Conservation (phyloP, 2,329 filamentous ascomycete genomes). For the Penicillium janthinellum region DNA sequence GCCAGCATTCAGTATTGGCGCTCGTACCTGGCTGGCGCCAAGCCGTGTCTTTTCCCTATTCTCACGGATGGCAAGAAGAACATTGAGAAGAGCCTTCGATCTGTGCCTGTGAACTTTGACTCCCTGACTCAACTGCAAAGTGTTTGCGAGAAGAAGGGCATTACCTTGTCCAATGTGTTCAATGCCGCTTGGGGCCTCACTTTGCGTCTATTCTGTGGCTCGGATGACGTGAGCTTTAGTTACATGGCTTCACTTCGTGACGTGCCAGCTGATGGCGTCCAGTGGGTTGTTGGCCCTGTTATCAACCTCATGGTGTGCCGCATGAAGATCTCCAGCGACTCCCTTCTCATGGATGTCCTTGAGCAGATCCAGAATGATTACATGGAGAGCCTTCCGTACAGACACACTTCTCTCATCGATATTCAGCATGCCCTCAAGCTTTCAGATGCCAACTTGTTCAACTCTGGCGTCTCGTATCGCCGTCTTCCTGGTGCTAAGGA, state of each 20-base stretch:
- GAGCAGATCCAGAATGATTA: constrained; percentile 50
- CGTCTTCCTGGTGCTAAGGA: constrained; percentile 39
- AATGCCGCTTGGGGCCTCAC: constrained; percentile 73
- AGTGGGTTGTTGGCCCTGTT: constrained; percentile 50
- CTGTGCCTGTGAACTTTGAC: constrained; percentile 34
- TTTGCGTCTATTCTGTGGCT: constrained; percentile 63
- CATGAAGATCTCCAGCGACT: constrained; percentile 39
- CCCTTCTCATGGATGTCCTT: constrained; percentile 42
- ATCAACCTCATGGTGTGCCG: constrained; percentile 52
- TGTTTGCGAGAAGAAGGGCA: constrained; percentile 46
- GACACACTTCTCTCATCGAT: constrained; percentile 49
- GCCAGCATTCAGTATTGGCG: constrained; percentile 41
- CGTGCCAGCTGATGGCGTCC: constrained; percentile 40
- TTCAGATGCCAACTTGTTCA: constrained; percentile 46
- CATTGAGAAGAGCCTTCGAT: constrained; percentile 30
- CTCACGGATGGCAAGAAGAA: constrained; percentile 33
- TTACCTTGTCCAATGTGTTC: constrained; percentile 57
- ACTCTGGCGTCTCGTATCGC: constrained; percentile 53
- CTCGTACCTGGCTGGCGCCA: constrained; percentile 36
- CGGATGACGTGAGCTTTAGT: constrained; percentile 65
- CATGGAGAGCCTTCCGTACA: constrained; percentile 48
- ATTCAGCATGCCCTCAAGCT: constrained; percentile 49
- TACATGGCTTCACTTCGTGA: constrained; percentile 49
- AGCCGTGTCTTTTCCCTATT: constrained; percentile 41
- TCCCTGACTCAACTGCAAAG: constrained; percentile 35